Base-by-base conservation (phyloP, 306 rosid species). In the Bauhinia variegata region DNA sequence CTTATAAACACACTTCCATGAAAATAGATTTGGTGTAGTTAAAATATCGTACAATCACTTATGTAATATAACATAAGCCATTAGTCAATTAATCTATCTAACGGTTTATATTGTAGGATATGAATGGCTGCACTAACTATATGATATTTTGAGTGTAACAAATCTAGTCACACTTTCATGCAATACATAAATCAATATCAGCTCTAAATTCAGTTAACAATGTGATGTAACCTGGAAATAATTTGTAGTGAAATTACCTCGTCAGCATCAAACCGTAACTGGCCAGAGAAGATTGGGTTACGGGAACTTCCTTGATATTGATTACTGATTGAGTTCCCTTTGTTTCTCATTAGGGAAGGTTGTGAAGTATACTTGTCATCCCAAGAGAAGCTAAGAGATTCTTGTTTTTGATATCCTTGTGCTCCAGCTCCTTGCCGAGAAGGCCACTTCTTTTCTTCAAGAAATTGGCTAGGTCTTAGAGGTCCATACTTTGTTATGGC, bases 371-470 rank as follows among this genome's bases (percentile, higher is more conserved):
- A 32, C 28, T 30, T 62, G 8, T 59, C 52, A 37, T 59, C 66
- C 51, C 75, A 15, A 23, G 67, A 72, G 54, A 67, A 53, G 38
- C 55, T 60, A 38, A 30, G 28, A 41, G 63, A 52, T 70, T 76
- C 59, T 5, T 62, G 60, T 55, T 16, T 59, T 12, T 19, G 47
- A 58, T 54, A 59, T 47, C 44, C 74, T 65, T 68, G 72, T 32
- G 67, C 36, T 60, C 53, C 74, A 28, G 28, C 49, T 50, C 32
- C 54, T 48, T 68, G 76, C 6, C 30, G 54, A 17, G 70, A 73
- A 36, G 59, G 79, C 83, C 77, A 71, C 52, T 59, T 79, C 67
- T 66, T 63, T 6, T 67, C 79, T 61, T 77, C 71, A 37, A 51
- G 63, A 66, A 82, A 33, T 28, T 67, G 64, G 63, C 52, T 67